Evolutionary conservation across 2,329 filamentous ascomycete genomes (phyloP), one percentile per base, ranked within the genome.

Genomic region (Ceratocystiopsis minuta): DNA sequence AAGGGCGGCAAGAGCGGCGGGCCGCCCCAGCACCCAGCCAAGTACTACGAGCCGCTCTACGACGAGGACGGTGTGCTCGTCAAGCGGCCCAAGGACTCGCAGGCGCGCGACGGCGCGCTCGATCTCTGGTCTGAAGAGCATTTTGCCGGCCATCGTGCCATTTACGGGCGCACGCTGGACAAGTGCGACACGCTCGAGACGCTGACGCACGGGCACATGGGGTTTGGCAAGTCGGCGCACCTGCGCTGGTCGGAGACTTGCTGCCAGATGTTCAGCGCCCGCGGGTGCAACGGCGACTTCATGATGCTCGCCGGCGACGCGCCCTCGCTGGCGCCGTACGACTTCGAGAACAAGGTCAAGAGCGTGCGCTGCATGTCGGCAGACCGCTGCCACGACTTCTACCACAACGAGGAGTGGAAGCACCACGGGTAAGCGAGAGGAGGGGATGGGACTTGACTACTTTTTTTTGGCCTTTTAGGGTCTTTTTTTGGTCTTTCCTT

Each of bases 221-320:
- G 45, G 20, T 42, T 38, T 17, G 45, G 45, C 37, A 38, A 38
- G 28, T 47, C 45, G 18, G 45, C 41, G 2, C 12, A 6, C 12
- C 6, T 41, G 7, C 24, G 18, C n/a, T 6, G 24, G 16, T 16
- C 17, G 4, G 34, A 16, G 32, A 5, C 12, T n/a, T 45, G 41
- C 39, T 47, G 45, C 41, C 18, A 34, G 20, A 28, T 45, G 14
- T 47, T 18, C 18, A 40, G 39, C 6, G 13, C 4, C 3, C 43
- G 24, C 4, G 41, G 41, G 34, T 47, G 45, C 37, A 15, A 24
- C 15, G 45, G 45, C 17, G 18, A 40, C 32, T 14, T 15, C 11
- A 38, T 41, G 13, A 17, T 42, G 31, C 6, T 45, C 0, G 28
- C 28, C 4, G 32, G 32, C 2, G 3, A 17, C 2, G 6, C 45